Conservation (phyloP, 2,329 filamentous ascomycete genomes). For the Fusarium humuli region DNA sequence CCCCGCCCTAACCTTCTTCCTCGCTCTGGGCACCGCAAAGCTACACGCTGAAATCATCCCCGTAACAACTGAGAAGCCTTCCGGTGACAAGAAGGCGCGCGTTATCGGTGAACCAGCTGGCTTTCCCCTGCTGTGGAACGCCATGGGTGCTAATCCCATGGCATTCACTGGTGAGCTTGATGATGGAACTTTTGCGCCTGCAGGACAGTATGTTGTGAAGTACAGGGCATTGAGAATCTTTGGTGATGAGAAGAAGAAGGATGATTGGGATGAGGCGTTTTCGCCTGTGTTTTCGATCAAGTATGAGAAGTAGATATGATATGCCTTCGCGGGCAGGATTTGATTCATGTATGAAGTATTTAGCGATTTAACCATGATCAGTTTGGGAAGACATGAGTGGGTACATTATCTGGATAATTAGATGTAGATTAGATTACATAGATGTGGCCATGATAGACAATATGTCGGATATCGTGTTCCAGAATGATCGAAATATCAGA, state of each 20-base stretch:
- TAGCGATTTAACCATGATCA: background rate
- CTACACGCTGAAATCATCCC: slow-evolving; percentile 60
- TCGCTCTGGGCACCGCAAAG: slow-evolving; percentile 60
- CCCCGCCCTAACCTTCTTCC: slow-evolving; percentile 55
- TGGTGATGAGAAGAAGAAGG: slow-evolving; percentile 57
- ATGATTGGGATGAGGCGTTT: slow-evolving; percentile 61
- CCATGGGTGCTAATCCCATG: slow-evolving; percentile 43
- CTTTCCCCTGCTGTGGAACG: slow-evolving; percentile 54
- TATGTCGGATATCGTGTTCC: background rate
- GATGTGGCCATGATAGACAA: background rate
- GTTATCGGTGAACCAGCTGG: slow-evolving; percentile 57
- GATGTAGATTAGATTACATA: background rate
- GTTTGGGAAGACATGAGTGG: background rate
- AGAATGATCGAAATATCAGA: background rate
- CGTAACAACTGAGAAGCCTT: slow-evolving; percentile 37
- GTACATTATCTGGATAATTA: background rate
- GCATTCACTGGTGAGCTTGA: slow-evolving; percentile 61
- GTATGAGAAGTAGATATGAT: slow-evolving; percentile 48
- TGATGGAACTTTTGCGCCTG: slow-evolving; percentile 60
- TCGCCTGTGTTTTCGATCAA: slow-evolving; percentile 58
- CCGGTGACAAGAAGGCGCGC: slow-evolving; percentile 48
- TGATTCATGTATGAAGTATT: slow-evolving; percentile 18
- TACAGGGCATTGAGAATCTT: slow-evolving; percentile 64
- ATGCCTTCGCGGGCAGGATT: background rate
- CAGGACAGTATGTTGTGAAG: slow-evolving; percentile 62